Conservation (phyloP, 2,329 filamentous ascomycete species). For the Fusarium mundagurra region DNA sequence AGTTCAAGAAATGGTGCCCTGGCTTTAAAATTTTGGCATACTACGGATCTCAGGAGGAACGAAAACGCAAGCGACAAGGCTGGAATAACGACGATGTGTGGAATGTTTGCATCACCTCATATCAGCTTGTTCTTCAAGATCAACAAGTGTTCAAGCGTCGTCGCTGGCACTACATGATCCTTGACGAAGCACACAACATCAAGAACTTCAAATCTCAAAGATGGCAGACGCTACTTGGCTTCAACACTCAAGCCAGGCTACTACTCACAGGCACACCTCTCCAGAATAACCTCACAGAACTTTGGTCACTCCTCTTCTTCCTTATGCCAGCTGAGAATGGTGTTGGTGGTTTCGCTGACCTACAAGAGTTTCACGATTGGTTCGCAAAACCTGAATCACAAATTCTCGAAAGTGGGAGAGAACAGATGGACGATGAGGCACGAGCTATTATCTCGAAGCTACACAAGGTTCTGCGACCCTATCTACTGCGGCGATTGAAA, state of each 20-base stretch:
- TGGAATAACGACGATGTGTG: slow-evolving; percentile 95
- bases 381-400: slow-evolving; percentile 95
- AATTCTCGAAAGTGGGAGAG: slow-evolving; percentile 92
- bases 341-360: slow-evolving; percentile 88
- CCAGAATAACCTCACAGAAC: slow-evolving; percentile 95
- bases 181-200: slow-evolving; percentile 99
- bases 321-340: slow-evolving; percentile 91
- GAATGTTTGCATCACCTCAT: slow-evolving; percentile 98
- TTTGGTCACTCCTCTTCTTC: slow-evolving; percentile 98
- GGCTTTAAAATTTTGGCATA: slow-evolving; percentile 98
- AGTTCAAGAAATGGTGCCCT: slow-evolving; percentile 99
- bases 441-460: slow-evolving; percentile 91
- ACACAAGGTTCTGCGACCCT: slow-evolving; percentile 92
- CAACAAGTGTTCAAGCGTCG: slow-evolving; percentile 92
- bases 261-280: slow-evolving; percentile 93
- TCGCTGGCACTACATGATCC: slow-evolving; percentile 96
- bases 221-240: slow-evolving; percentile 94
- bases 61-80: slow-evolving; percentile 87
- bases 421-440: slow-evolving; percentile 94
- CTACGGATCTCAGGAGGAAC: slow-evolving; percentile 93
- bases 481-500: slow-evolving; percentile 89
- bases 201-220: slow-evolving; percentile 98
- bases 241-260: slow-evolving; percentile 88
- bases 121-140: slow-evolving; percentile 94
- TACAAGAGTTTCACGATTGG: slow-evolving; percentile 97